A percentile compares a stretch with the other conserved stretches of the same genome.
These are phyloP conservation scores for Tylopilus plumbeoviolaceoides DNA, from an alignment of 768 basidiomycete genomes.

Conservation along the genomic window DNA sequence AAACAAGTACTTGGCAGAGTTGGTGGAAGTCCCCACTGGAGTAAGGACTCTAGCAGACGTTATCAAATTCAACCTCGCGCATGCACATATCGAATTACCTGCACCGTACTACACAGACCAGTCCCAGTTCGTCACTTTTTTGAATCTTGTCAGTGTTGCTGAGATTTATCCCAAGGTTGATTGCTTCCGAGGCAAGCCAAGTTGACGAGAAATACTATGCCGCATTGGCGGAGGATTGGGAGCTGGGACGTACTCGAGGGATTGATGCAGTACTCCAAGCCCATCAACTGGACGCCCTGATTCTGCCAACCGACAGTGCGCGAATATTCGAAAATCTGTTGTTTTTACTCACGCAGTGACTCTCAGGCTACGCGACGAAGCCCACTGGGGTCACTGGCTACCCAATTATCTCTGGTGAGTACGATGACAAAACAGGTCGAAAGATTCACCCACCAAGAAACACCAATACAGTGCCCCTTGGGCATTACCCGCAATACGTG, in stretches of 20 bases:
- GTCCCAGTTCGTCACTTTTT: slow-evolving; percentile 27
- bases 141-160: neutral
- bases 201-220: slow-evolving; percentile 40
- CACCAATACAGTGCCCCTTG: slow-evolving; percentile 45
- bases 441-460: slow-evolving; percentile 3
- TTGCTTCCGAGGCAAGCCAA: slow-evolving; percentile 23
- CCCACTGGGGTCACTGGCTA: slow-evolving; percentile 57
- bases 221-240: slow-evolving; percentile 43
- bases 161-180: slow-evolving; percentile 13
- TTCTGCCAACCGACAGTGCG: slow-evolving; percentile 42
- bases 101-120: slow-evolving; percentile 35
- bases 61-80: slow-evolving; percentile 52
- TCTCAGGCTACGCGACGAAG: slow-evolving; percentile 27
- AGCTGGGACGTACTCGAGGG: slow-evolving; percentile 48
- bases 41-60: slow-evolving; percentile 55
- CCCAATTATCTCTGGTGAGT: slow-evolving; percentile 58
- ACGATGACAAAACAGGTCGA: neutral
- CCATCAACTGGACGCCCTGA: slow-evolving; percentile 48
- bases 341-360: neutral
- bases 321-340: neutral
- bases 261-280: slow-evolving; percentile 50
- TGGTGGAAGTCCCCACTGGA: slow-evolving; percentile 55
- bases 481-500: slow-evolving; percentile 50
- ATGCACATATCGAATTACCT: slow-evolving; percentile 45
- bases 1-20: slow-evolving; percentile 42